These are phyloP conservation scores for Arthrobotrys entomopaga DNA, from an alignment of 2,329 filamentous ascomycete species.

Conservation along the genomic window DNA sequence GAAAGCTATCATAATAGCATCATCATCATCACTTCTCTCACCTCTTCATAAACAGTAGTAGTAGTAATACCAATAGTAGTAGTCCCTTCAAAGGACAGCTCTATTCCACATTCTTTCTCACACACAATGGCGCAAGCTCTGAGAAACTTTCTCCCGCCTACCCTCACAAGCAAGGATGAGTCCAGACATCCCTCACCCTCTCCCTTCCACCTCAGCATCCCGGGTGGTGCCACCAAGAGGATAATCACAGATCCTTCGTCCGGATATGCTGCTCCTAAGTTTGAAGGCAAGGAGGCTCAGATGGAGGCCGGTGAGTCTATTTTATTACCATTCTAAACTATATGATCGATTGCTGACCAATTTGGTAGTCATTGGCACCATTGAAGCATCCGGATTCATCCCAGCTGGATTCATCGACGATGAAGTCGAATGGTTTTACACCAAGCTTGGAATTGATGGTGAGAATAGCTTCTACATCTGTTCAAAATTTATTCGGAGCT, in stretches of 20 bases:
- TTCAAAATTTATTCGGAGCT: not conserved
- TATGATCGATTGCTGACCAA: constrained; percentile 57
- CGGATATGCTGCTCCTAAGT: constrained; percentile 93
- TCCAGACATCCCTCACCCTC: constrained; percentile 49
- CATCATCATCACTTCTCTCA: not conserved
- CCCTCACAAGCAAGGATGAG: constrained; percentile 53
- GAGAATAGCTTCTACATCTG: constrained; percentile 4
- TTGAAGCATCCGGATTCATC: constrained; percentile 84
- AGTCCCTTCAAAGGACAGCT: constrained; percentile 22
- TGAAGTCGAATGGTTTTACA: constrained; percentile 97
- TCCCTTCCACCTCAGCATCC: constrained; percentile 56
- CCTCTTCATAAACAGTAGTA: not conserved
- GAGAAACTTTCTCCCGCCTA: constrained; percentile 48
- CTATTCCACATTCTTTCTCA: constrained; percentile 1
- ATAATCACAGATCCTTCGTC: constrained; percentile 87
- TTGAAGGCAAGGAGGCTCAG: constrained; percentile 90
- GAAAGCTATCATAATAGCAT: too few relatives aligned
- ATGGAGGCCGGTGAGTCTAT: constrained; percentile 66
- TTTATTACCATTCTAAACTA: not conserved
- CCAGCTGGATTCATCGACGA: constrained; percentile 82
- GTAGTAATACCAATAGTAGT: not conserved
- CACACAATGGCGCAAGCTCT: constrained; percentile 36
- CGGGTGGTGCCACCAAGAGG: constrained; percentile 68
- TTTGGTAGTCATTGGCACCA: constrained; percentile 77
- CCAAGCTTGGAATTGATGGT: constrained; percentile 91